phyloP scores from a whole-genome alignment of 148 eudicot species.

The Gaultheria prostrata region DNA sequence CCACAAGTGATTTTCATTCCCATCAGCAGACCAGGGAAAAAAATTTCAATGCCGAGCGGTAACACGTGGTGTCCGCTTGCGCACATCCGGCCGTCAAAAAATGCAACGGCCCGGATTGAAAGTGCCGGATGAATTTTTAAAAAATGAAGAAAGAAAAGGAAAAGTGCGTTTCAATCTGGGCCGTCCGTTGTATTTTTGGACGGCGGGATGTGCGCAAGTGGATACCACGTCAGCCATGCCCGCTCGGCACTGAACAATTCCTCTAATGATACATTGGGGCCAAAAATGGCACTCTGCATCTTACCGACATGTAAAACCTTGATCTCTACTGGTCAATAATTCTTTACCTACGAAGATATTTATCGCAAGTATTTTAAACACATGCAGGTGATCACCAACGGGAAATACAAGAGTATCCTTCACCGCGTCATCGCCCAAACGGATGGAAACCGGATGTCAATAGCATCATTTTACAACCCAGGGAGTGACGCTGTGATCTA shows the following conservation, averaged over 20 bases:
- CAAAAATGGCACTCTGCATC: not conserved
- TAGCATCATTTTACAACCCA: slow-evolving; percentile 59
- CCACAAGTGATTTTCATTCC: not conserved
- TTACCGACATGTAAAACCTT: not conserved
- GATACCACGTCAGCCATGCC: no score
- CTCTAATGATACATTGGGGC: not conserved
- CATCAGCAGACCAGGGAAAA: not conserved
- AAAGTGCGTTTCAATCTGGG: no score
- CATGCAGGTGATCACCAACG: slow-evolving; percentile 54
- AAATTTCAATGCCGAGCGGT: no score
- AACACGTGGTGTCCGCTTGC: no score
- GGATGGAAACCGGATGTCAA: slow-evolving; percentile 49
- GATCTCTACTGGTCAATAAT: not conserved
- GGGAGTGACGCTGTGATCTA: slow-evolving; percentile 54
- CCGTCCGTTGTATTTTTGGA: no score
- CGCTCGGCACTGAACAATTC: no score
- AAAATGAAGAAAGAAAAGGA: no score
- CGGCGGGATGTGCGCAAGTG: no score
- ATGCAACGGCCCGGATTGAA: no score
- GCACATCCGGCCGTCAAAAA: no score
- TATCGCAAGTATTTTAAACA: not conserved
- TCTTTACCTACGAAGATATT: not conserved
- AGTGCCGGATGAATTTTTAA: no score
- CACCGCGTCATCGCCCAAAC: slow-evolving; percentile 51
- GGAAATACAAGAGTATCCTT: slow-evolving; percentile 51